phyloP scores from a whole-genome alignment of 176 grass and related monocot species.

The Pontederia paniculata region DNA sequence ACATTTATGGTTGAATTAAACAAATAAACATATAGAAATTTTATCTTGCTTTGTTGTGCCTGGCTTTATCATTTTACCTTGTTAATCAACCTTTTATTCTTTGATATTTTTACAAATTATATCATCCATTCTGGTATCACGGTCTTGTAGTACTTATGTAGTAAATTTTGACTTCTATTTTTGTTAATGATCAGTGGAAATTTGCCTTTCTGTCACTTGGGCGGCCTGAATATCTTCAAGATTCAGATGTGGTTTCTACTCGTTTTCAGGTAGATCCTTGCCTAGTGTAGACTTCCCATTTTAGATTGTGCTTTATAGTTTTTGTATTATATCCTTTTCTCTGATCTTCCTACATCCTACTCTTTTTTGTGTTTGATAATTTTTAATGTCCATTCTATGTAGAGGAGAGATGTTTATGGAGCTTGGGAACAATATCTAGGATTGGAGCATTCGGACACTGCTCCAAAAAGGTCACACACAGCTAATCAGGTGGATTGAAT shows the following conservation, averaged over 20 bases:
- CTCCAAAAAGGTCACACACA: slow-evolving; percentile 59
- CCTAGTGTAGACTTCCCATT: too few species aligned
- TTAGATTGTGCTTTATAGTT: too few species aligned
- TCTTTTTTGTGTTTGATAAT: neutral
- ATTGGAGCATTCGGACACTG: slow-evolving; percentile 79
- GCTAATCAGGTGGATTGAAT: slow-evolving; percentile 60
- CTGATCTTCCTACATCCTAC: slow-evolving; percentile 6
- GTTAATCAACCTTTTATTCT: too few species aligned
- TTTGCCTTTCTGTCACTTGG: slow-evolving; percentile 94
- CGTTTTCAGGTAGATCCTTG: slow-evolving; percentile 62
- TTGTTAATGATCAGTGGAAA: slow-evolving; percentile 61
- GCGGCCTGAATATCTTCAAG: slow-evolving; percentile 93
- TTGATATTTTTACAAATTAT: neutral
- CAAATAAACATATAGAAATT: too few species aligned
- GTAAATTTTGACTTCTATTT: neutral
- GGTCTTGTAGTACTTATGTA: neutral
- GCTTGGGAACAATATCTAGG: slow-evolving; percentile 99
- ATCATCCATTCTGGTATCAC: neutral
- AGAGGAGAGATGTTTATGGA: slow-evolving; percentile 91
- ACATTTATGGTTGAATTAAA: too few species aligned
- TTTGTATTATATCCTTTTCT: neutral
- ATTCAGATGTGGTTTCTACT: slow-evolving; percentile 57
- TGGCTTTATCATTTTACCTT: too few species aligned
- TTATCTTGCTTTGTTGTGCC: too few species aligned
- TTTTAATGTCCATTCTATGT: slow-evolving; percentile 21